A percentile compares a stretch with the other conserved stretches of the same genome.
phyloP scores from a whole-genome alignment of 371 early-diverging fungal species.

The Neoconidiobolus thromboides region DNA sequence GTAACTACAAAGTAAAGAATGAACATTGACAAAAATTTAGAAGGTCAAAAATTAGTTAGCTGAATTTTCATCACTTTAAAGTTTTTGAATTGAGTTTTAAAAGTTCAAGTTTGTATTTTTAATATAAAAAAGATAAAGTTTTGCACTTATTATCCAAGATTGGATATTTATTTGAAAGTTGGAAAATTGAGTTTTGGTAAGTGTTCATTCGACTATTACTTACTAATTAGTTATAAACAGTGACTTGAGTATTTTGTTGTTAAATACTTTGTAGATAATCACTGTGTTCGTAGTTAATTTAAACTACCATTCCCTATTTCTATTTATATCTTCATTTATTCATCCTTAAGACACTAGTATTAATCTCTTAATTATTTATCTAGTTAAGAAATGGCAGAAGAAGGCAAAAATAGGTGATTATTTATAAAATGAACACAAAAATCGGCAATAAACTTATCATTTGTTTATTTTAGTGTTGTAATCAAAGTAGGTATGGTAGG shows the following conservation, averaged over 20 bases:
- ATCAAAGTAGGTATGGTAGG: conserved; percentile 97
- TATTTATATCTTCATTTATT: not conserved
- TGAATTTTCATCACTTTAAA: no score
- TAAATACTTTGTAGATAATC: no score
- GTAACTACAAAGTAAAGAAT: no score
- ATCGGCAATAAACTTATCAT: not conserved
- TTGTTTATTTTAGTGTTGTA: conserved; percentile 26
- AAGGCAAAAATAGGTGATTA: conserved; percentile 3
- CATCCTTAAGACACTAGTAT: not conserved
- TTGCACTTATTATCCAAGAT: no score
- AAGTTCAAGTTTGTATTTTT: no score
- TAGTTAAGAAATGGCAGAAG: not conserved
- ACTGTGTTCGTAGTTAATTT: no score
- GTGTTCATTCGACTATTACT: not conserved
- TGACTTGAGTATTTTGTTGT: no score
- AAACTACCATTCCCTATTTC: not conserved
- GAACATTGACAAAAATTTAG: no score
- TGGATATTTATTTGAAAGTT: no score
- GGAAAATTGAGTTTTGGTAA: not conserved
- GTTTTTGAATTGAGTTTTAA: no score
- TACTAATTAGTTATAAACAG: not conserved
- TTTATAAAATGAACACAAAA: not conserved
- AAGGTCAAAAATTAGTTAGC: no score
- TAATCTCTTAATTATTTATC: not conserved
- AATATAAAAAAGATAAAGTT: no score